Evolutionary conservation across 164 flowering plant genomes (phyloP).

Genomic region (Akebia trifoliata): DNA sequence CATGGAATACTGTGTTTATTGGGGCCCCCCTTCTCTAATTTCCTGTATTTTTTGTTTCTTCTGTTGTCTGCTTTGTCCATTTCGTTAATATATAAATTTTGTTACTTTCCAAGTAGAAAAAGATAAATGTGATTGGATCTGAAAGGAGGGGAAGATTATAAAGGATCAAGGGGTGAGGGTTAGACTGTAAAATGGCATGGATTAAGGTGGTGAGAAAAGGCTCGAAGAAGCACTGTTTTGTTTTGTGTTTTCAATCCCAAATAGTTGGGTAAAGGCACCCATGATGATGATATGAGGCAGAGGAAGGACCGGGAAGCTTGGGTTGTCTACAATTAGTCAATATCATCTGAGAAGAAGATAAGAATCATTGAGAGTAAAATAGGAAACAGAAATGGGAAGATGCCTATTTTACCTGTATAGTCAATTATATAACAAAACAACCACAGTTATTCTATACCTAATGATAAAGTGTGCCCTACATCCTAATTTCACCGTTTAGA

Average conservation of each 20-base stretch:
- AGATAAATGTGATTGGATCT: too few relatives aligned
- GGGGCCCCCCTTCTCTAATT: not conserved
- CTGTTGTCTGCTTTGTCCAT: not conserved
- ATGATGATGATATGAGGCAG: not conserved
- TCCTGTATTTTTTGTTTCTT: not conserved
- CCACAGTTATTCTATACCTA: not conserved
- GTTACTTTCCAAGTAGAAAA: too few relatives aligned
- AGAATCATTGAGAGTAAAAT: not conserved
- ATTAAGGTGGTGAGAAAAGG: not conserved
- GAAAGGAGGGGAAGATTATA: too few relatives aligned
- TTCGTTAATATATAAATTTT: not conserved
- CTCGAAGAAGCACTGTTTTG: not conserved
- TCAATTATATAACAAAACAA: not conserved
- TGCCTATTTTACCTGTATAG: too few relatives aligned
- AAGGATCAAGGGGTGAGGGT: not conserved
- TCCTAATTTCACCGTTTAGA: not conserved
- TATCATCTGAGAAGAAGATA: not conserved
- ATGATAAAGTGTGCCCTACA: not conserved
- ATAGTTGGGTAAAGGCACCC: too few relatives aligned
- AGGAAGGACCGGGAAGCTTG: not conserved
- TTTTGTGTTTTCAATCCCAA: too few relatives aligned
- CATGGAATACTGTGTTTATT: not conserved
- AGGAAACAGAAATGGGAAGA: not conserved
- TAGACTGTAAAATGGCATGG: not conserved
- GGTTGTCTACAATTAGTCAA: not conserved